Base-by-base conservation (phyloP, 192 early-diverging fungal species). In the Coemansia sp. region DNA sequence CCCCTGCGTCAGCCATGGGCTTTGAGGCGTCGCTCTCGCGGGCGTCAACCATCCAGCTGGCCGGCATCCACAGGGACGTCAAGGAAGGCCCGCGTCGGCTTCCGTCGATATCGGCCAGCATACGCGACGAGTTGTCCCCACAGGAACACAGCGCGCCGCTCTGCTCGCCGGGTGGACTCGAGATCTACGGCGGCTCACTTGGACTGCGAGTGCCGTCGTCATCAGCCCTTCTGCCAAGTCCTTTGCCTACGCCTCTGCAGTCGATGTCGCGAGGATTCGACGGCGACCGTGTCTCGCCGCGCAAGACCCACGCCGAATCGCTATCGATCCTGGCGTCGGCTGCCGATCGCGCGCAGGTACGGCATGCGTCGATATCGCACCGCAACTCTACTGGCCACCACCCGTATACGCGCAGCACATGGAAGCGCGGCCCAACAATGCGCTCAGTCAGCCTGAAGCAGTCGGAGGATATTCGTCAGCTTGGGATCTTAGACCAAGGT, bases 371-470 rank as follows among this genome's bases (percentile, higher is more conserved):
- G 6, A 29, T 58, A 1, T 57, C 64, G 30, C 55, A 61, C 26
- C 67, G 68, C 13, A 61, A 29, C 16, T 45, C 33, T 3, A 59
- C 59, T 6, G 56, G 51, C 1, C 74, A 75, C 39, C 79, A 76
- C n/a, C 74, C 74, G 46, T 76, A 76, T 29, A 58, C 63, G 57
- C 48, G 79, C 25, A 25, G 33, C 18, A 21, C 30, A 52, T 26
- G 6, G 7, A 63, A 55, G 16, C 56, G 74, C 16, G 67, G 64
- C 4, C 79, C 73, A n/a, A 34, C 74, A 0, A 62, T 69, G 58
- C 67, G 79, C n/a, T 82, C 79, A 0, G 79, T 82, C 25, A 82
- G 79, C 46, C 35, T 82, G 10, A 73, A 71, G 35, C 79, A 82
- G 59, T 73, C 74, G 0, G 79, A 82, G 45, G 79, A 82, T 35